Evolutionary conservation across 169 alveolate species (phyloP), one percentile per base, ranked within the genome.

Genomic region (Plasmodium gonderi): DNA sequence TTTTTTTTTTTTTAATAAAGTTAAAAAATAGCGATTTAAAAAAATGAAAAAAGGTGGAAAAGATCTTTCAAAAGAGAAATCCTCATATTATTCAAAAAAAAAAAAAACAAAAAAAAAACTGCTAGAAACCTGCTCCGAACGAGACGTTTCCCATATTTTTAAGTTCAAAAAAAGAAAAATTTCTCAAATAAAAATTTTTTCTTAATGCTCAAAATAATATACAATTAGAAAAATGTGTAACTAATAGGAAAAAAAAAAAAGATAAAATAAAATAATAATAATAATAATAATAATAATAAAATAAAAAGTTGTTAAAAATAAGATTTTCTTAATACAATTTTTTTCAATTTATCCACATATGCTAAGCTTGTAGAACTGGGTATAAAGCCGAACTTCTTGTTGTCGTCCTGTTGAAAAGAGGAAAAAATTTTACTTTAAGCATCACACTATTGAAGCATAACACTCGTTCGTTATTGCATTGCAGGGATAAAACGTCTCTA

Each of bases 321-420:
- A n/a, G 92, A 68, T 31, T 74, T 85, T 40, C 79, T 72, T 45
- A 44, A 44, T 14, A 81, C 92, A 33, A 85, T 74, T 65, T 74
- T 85, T 3, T 69, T 68, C 44, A 85, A 75, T n/a, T 45, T 74
- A 17, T 75, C 79, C 65, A 85, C 26, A 64, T 85, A 85, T 6
- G 26, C 79, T 49, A 85, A 42, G 17, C 92, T 85, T 45, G 42
- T 49, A 11, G 79, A 49, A 85, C 92, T 85, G 67, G 92, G 92
- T 40, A 85, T 64, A 65, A 85, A 85, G 7, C 92, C 92, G n/a
- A 74, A 85, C 17, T 36, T 20, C 49, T 49, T 74, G 75, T 85
- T 81, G 44, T 85, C 49, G 33, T 85, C 87, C 92, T 85, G 47
- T 17, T n/a, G 17, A 20, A 64, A 80, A 64, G n/a, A 75, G 42